Conservation (phyloP, 192 early-diverging fungal genomes). For the Backusella mclennaniae region DNA sequence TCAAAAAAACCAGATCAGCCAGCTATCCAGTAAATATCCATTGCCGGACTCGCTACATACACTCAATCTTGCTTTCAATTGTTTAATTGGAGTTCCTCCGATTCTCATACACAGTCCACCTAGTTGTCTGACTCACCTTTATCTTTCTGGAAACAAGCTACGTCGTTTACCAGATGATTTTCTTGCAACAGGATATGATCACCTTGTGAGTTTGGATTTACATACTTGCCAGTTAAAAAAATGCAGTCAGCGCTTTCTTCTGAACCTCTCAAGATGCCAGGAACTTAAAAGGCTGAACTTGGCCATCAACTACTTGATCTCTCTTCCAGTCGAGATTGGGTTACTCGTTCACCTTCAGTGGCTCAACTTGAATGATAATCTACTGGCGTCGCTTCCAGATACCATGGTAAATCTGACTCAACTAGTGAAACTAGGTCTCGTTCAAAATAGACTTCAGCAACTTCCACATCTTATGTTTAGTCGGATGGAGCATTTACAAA, state of each 20-base stretch:
- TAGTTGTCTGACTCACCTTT: constrained; percentile 30
- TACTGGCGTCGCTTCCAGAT: constrained; percentile 29
- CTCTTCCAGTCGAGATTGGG: constrained; percentile 38
- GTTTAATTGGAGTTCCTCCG: constrained; percentile 31
- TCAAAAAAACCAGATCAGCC: constrained; percentile 44
- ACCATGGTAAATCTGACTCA: constrained; percentile 37
- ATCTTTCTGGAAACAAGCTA: constrained; percentile 42
- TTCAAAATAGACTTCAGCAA: constrained; percentile 40
- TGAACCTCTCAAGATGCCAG: constrained; percentile 8
- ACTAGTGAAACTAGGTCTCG: constrained; percentile 47
- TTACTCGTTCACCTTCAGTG: constrained; percentile 37
- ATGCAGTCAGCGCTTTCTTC: constrained; percentile 10
- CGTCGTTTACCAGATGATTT: constrained; percentile 26
- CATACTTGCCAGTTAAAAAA: constrained; percentile 40
- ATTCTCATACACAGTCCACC: constrained; percentile 28
- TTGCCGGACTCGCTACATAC: constrained; percentile 31
- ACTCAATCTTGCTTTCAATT: constrained; percentile 43
- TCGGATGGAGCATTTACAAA: constrained; percentile 31
- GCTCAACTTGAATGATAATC: constrained; percentile 52
- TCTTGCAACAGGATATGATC: constrained; percentile 27
- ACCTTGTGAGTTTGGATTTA: constrained; percentile 42
- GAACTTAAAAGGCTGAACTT: constrained; percentile 41
- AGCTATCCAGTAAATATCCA: constrained; percentile 19
- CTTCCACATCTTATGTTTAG: constrained; percentile 35
- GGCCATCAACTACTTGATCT: constrained; percentile 43